These are phyloP conservation scores for Bullera alba DNA, from an alignment of 768 basidiomycete genomes.

Conservation along the genomic window DNA sequence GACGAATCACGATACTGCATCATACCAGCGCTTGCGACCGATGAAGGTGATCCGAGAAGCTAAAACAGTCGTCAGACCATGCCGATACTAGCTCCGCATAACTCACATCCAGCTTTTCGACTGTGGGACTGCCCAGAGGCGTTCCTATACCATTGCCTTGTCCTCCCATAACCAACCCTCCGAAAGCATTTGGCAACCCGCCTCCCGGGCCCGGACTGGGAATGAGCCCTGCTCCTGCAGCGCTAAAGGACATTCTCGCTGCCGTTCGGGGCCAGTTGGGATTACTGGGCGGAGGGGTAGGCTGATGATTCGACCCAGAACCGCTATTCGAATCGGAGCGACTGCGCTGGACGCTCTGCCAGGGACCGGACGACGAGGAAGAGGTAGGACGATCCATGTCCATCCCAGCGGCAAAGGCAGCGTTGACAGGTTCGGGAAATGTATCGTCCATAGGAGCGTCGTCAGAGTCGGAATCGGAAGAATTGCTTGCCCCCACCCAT, in stretches of 20 bases:
- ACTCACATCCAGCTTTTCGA: conserved; percentile 34
- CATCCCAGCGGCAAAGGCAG: conserved; percentile 39
- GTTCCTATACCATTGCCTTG: no score
- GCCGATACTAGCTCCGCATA: background rate
- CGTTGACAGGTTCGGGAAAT: conserved; percentile 29
- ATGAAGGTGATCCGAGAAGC: conserved; percentile 28
- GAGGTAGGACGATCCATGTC: conserved; percentile 36
- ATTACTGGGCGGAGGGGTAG: conserved; percentile 19
- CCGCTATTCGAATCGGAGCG: background rate
- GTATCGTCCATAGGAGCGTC: conserved; percentile 17
- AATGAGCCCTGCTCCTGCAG: conserved; percentile 19
- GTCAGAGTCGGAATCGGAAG: conserved; percentile 33
- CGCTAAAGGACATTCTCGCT: conserved; percentile 21
- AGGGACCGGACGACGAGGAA: conserved; percentile 6
- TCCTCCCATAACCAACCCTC: conserved; percentile 31
- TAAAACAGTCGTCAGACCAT: conserved; percentile 5
- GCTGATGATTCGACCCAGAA: conserved; percentile 2
- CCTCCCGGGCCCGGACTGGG: conserved; percentile 28
- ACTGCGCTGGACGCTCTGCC: background rate
- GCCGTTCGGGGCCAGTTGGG: conserved; percentile 9
- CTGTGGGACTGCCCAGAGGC: conserved; percentile 32
- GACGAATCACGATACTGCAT: conserved; percentile 36
- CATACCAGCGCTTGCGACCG: conserved; percentile 28
- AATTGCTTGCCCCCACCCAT: conserved; percentile 17
- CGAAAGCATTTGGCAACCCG: conserved; percentile 34